phyloP scores from a whole-genome alignment of 108 stramenopile genomes.

The Ochromonas danica region DNA sequence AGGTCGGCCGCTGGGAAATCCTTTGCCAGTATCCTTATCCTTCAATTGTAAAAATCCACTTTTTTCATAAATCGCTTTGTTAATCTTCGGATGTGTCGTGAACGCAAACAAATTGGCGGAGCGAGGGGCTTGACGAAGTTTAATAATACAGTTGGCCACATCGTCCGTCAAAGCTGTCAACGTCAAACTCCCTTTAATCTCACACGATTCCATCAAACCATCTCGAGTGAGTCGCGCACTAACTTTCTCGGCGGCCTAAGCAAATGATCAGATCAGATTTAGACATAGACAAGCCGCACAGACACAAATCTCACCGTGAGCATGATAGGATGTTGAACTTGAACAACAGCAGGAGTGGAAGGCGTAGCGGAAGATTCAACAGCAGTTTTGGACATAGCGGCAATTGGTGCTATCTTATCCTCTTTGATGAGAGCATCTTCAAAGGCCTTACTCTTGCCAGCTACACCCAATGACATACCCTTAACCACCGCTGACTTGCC shows the following conservation, averaged over 20 bases:
- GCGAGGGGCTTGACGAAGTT: slow-evolving; percentile 50
- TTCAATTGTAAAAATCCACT: slow-evolving; percentile 73
- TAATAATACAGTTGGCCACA: slow-evolving; percentile 73
- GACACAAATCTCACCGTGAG: too few species aligned
- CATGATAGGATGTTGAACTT: slow-evolving; percentile 76
- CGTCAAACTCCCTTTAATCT: slow-evolving; percentile 91
- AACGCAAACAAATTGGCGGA: slow-evolving; percentile 69
- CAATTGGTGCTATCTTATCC: slow-evolving; percentile 76
- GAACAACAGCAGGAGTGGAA: slow-evolving; percentile 57
- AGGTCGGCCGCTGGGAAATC: slow-evolving; percentile 82
- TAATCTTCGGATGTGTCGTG: slow-evolving; percentile 96
- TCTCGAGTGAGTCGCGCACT: slow-evolving; percentile 82
- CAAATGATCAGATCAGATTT: too few species aligned
- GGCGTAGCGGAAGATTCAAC: slow-evolving; percentile 54
- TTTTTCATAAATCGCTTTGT: slow-evolving; percentile 81
- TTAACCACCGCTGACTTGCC: slow-evolving; percentile 78
- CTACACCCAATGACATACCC: slow-evolving; percentile 88
- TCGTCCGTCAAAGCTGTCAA: slow-evolving; percentile 93
- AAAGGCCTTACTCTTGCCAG: slow-evolving; percentile 73
- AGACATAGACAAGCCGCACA: too few species aligned
- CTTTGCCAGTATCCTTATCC: slow-evolving; percentile 75
- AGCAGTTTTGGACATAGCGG: slow-evolving; percentile 39
- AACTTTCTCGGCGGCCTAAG: slow-evolving; percentile 93
- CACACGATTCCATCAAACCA: slow-evolving; percentile 81
- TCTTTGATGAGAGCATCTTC: slow-evolving; percentile 92